Base-by-base conservation (phyloP, 1,284 basidiomycete genomes). In the Mycosarcoma mackinlayi region DNA sequence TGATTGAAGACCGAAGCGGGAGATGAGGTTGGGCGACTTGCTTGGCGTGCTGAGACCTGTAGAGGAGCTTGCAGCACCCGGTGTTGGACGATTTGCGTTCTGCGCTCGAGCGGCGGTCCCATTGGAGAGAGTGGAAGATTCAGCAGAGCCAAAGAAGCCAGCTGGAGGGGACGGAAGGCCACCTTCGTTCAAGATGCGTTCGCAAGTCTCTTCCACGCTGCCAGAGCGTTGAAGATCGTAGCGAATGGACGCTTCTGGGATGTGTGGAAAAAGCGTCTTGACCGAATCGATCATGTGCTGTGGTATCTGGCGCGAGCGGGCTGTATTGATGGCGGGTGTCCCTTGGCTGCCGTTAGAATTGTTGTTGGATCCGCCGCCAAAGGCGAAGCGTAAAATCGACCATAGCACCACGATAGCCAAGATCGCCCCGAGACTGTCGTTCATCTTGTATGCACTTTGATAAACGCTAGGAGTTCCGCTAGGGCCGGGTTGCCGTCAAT, bases 361-460 rank as follows among this genome's bases (percentile, higher is more conserved):
- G 27, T 35, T 47, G 34, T 45, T 52, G 44, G 52, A 58, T 25
- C 63, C 46, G 5, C 65, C 59, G 23, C 67, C 76, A 34, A 75
- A 77, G 8, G 76, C 72, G 23, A 79, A 73, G 51, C 76, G 71
- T 16, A 78, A 50, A 40, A 80, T 60, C 31, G 75, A 57, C 73
- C 76, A 81, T 19, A 79, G 57, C 42, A 79, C 66, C 18, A 72
- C 58, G 27, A 81, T 72, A 30, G 79, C 77, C 21, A 81, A 52
- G 10, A 78, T 40, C 6, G 73, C 79, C 0, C 79, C 79, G 13
- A 81, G 59, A n/a, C 73, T 64, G 56, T 81, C 79, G 49, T 81
- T 79, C 79, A 81, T 81, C 13, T 23, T 67, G 48, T n/a, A 5
- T 21, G 10, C 1, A 21, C 18, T 9, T 18, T 6, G 6, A 8